Evolutionary conservation across 768 basidiomycete species (phyloP).

Genomic region (Panaeolus papilionaceus): DNA sequence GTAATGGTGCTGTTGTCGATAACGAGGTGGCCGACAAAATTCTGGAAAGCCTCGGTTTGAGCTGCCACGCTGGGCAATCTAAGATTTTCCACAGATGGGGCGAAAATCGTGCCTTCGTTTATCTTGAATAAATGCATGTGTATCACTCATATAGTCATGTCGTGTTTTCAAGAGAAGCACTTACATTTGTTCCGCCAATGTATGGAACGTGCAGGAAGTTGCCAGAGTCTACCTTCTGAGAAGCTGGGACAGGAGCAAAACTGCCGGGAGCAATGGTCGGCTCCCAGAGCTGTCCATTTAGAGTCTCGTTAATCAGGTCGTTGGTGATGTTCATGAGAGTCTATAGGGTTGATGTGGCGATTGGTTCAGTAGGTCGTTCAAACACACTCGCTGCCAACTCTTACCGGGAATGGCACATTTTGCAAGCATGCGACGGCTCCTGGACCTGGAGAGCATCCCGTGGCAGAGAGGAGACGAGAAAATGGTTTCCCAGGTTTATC

Average conservation of each 20-base stretch:
- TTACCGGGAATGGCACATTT: slow-evolving; percentile 49
- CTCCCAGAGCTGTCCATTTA: slow-evolving; percentile 64
- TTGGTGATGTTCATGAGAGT: slow-evolving; percentile 54
- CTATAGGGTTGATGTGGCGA: slow-evolving; percentile 33
- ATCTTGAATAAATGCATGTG: slow-evolving; percentile 37
- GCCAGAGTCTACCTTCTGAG: slow-evolving; percentile 48
- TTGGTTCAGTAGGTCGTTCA: background rate
- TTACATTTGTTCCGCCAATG: slow-evolving; percentile 60
- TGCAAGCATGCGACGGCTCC: slow-evolving; percentile 51
- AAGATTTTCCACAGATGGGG: slow-evolving; percentile 41
- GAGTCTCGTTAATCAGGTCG: slow-evolving; percentile 45
- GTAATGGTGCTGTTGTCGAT: slow-evolving; percentile 59
- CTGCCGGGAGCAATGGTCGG: slow-evolving; percentile 62
- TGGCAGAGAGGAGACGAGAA: slow-evolving; percentile 48
- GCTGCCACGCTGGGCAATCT: slow-evolving; percentile 40
- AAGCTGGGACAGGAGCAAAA: slow-evolving; percentile 52
- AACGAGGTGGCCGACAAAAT: slow-evolving; percentile 53
- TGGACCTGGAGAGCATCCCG: slow-evolving; percentile 49
- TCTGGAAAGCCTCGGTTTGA: slow-evolving; percentile 50
- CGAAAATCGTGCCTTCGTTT: slow-evolving; percentile 60
- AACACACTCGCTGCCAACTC: background rate
- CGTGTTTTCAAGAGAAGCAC: slow-evolving; percentile 18
- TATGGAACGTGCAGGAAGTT: slow-evolving; percentile 62
- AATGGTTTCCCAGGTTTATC: slow-evolving; percentile 61
- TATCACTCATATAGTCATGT: background rate